These are phyloP conservation scores for Patellifolia procumbens DNA, from an alignment of 179 eudicot genomes.

Conservation along the genomic window DNA sequence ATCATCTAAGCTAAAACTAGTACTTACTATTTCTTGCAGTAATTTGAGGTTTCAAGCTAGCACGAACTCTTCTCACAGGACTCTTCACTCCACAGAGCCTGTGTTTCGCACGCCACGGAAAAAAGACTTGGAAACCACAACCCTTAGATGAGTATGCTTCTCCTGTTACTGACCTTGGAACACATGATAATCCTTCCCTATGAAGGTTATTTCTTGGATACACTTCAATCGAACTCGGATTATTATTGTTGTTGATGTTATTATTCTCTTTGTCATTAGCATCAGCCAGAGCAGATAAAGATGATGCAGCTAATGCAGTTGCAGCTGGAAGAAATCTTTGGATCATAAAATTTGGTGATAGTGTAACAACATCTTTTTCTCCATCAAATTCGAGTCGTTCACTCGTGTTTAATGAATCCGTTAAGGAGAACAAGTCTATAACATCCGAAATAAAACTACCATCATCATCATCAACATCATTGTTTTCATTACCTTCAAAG, in stretches of 20 bases:
- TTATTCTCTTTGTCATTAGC: slow-evolving; percentile 4
- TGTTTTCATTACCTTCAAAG: background rate
- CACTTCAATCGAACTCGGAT: background rate
- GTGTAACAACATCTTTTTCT: slow-evolving; percentile 16
- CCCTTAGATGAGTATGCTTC: slow-evolving; percentile 30
- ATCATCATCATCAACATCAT: slow-evolving; percentile 2
- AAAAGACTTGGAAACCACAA: slow-evolving; percentile 44
- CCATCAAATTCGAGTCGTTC: slow-evolving; percentile 15
- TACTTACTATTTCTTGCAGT: slow-evolving; percentile 29
- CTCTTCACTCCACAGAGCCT: slow-evolving; percentile 33
- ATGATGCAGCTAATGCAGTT: slow-evolving; percentile 45
- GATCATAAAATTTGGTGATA: slow-evolving; percentile 40
- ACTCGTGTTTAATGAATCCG: slow-evolving; percentile 29
- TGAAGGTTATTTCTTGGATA: background rate
- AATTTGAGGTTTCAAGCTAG: slow-evolving; percentile 28
- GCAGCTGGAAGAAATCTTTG: slow-evolving; percentile 51
- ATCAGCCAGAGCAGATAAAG: slow-evolving; percentile 29
- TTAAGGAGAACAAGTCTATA: slow-evolving; percentile 56
- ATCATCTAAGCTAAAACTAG: background rate
- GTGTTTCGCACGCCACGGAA: slow-evolving; percentile 46
- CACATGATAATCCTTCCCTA: slow-evolving; percentile 28
- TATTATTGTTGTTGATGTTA: background rate
- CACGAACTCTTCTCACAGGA: slow-evolving; percentile 33
- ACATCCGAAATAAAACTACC: slow-evolving; percentile 41
- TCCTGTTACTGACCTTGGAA: slow-evolving; percentile 21